A percentile compares a stretch with the other conserved stretches of the same genome.
Evolutionary conservation across 129 eudicot species (phyloP).

Genomic region (Flaveria bidentis): DNA sequence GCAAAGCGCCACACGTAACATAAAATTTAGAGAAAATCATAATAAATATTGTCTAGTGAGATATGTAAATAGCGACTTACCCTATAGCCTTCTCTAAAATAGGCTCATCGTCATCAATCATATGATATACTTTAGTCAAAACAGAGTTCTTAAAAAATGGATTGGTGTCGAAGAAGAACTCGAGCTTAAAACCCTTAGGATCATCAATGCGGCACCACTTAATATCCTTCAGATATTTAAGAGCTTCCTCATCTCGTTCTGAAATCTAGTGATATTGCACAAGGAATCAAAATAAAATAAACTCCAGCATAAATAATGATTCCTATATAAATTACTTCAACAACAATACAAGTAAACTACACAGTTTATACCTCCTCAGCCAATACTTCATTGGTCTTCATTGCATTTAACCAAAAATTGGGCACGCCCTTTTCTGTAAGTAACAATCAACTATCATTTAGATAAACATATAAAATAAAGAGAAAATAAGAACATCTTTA

Average conservation of each 20-base stretch:
- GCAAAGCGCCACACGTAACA: conserved; percentile 19
- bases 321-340: neutral
- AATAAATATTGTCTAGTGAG: neutral
- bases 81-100: conserved; percentile 92
- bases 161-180: conserved; percentile 71
- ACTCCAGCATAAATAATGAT: neutral
- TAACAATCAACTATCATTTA: neutral
- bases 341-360: neutral
- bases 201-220: conserved; percentile 75
- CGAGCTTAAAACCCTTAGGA: conserved; percentile 91
- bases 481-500: neutral
- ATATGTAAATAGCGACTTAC: conserved; percentile 35
- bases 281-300: neutral
- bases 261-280: conserved; percentile 49
- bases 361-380: conserved; percentile 71
- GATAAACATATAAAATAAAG: neutral
- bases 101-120: conserved; percentile 95
- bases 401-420: conserved; percentile 76
- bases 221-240: conserved; percentile 75
- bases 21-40: neutral
- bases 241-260: conserved; percentile 91
- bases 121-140: conserved; percentile 79
- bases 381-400: conserved; percentile 77
- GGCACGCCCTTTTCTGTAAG: conserved; percentile 85
- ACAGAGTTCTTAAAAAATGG: conserved; percentile 84